Evolutionary conservation across 1,139 yeast species (phyloP), one percentile per base, ranked within the genome.

Genomic region (Taphrina wiesneri): DNA sequence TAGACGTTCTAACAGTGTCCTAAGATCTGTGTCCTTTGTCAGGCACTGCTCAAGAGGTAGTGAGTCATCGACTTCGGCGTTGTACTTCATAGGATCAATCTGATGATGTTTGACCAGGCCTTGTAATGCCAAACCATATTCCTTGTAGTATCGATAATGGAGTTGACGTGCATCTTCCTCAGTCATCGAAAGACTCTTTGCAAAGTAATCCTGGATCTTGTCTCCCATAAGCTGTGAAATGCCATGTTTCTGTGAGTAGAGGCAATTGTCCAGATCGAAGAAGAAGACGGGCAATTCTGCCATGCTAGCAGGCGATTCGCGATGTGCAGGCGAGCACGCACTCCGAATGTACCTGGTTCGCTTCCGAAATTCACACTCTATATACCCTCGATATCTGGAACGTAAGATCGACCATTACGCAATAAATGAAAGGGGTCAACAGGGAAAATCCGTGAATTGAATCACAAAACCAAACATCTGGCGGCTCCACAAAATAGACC

Each of bases 251-350:
- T 91, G 79, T 63, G 83, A 82, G 76, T 93, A 93, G 52, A 93
- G 81, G 69, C 96, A 90, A 76, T 93, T 93, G 77, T 93, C 98
- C 64, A 92, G 90, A 75, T 92, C 99, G 73, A 92, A 93, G 76
- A 85, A 90, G 77, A 92, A 88, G 34, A 32, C 56, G 25, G 60
- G 57, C 47, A 46, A 39, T n/a, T 45, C 56, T 39, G 59, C 26
- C 59, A 36, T 54, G 56, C 56, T 13, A 2, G 11, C 13, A 32
- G 39, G n/a, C n/a, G n/a, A n/a, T n/a, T n/a, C n/a, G n/a, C 32
- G 25, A 9, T 47, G 59, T 15, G 9, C 11, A 21, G n/a, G n/a
- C n/a, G n/a, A n/a, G n/a, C n/a, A n/a, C n/a, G n/a, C n/a, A n/a
- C n/a, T n/a, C n/a, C n/a, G n/a, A n/a, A n/a, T n/a, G n/a, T n/a